phyloP scores from a whole-genome alignment of 495 filamentous ascomycete genomes.

The Rhypophila decipiens region DNA sequence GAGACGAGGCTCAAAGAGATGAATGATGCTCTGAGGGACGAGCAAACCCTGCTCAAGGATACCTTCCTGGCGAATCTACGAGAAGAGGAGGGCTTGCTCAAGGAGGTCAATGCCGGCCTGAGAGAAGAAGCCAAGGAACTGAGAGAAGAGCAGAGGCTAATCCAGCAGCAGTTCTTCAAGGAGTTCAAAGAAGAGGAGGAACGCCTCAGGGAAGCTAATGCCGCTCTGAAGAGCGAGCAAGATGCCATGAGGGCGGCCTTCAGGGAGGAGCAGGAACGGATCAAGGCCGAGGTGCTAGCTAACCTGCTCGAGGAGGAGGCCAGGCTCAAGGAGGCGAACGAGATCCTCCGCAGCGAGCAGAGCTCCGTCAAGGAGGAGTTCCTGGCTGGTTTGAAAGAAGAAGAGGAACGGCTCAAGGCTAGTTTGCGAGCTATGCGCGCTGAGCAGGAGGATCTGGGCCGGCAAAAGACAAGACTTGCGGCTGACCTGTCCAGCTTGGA shows the following conservation, averaged over 20 bases:
- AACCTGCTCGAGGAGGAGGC: conserved; percentile 67
- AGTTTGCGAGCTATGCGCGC: conserved; percentile 40
- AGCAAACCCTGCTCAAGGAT: conserved; percentile 70
- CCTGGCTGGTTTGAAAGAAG: conserved; percentile 48
- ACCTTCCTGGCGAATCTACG: conserved; percentile 54
- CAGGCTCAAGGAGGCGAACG: conserved; percentile 67
- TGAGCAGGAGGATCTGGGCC: conserved; percentile 65
- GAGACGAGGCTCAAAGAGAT: conserved; percentile 16
- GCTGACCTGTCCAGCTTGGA: conserved; percentile 84
- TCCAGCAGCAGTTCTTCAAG: conserved; percentile 22
- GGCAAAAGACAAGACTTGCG: conserved; percentile 68
- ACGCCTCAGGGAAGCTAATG: conserved; percentile 3
- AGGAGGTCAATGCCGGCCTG: conserved; percentile 44
- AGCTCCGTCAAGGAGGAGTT: conserved; percentile 59
- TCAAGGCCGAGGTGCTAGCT: conserved; percentile 49
- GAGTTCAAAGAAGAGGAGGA: conserved; percentile 3
- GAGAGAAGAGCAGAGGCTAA: conserved; percentile 13
- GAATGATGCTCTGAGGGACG: conserved; percentile 50
- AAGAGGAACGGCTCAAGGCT: conserved; percentile 36
- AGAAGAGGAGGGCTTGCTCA: conserved; percentile 69
- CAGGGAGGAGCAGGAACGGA: conserved; percentile 23
- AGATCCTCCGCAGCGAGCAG: conserved; percentile 58
- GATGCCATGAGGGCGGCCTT: conserved; percentile 14
- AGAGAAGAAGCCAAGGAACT: too few relatives aligned
- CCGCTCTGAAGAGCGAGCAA: conserved; percentile 12